These are phyloP conservation scores for Dacryopinax spathularia DNA, from an alignment of 768 basidiomycete species.

Conservation along the genomic window DNA sequence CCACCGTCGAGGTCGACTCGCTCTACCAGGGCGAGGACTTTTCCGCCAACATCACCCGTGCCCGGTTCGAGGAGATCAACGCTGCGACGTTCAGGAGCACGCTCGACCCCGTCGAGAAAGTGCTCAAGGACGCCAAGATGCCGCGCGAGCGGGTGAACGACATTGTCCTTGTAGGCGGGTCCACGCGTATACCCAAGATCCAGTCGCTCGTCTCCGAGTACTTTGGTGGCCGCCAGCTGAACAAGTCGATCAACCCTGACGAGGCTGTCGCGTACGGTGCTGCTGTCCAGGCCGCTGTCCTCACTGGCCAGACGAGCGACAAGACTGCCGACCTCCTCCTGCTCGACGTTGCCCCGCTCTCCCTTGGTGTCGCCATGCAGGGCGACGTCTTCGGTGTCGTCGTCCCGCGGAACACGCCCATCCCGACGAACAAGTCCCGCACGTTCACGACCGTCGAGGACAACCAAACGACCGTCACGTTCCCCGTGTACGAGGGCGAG, in stretches of 20 bases:
- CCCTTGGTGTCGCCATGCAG: slow-evolving; percentile 99
- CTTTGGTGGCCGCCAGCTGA: slow-evolving; percentile 93
- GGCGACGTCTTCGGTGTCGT: slow-evolving; percentile 99
- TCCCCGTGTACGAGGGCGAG: slow-evolving; percentile 99
- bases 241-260: slow-evolving; percentile 99
- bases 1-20: slow-evolving; percentile 98
- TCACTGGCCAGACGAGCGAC: slow-evolving; percentile 96
- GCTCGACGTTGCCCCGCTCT: slow-evolving; percentile 95
- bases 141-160: slow-evolving; percentile 89
- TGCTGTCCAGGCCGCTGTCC: slow-evolving; percentile 96
- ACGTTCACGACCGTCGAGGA: slow-evolving; percentile 99
- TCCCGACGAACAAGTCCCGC: slow-evolving; percentile 97
- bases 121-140: slow-evolving; percentile 98
- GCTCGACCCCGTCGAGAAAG: slow-evolving; percentile 95
- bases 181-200: slow-evolving; percentile 99
- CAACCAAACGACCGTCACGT: slow-evolving; percentile 99
- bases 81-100: slow-evolving; percentile 91
- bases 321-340: slow-evolving; percentile 97
- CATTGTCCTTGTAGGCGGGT: slow-evolving; percentile 98
- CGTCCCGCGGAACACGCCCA: slow-evolving; percentile 97
- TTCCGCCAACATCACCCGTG: slow-evolving; percentile 96
- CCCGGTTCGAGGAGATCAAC: slow-evolving; percentile 99
- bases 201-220: slow-evolving; percentile 96
- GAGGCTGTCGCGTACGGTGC: slow-evolving; percentile 99
- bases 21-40: slow-evolving; percentile 96